Base-by-base conservation (phyloP, 1,139 yeast species). In the Cylindricascospora bacillispora region DNA sequence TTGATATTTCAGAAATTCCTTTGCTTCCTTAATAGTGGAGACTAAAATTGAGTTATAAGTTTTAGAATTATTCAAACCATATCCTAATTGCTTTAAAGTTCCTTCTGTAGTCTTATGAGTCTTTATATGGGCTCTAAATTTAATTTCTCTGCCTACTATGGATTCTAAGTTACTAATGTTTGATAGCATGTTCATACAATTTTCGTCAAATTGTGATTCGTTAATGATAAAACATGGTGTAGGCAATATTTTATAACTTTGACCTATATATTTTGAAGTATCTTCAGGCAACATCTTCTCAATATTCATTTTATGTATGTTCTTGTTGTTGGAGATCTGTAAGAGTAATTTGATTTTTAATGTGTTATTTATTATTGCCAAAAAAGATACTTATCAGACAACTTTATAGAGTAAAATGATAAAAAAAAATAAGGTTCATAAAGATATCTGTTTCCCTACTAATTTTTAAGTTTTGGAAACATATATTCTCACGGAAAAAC, bases 11-110 rank as follows among this genome's bases (percentile, higher is more conserved):
- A 67, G 58, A 30, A 75, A 43, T 5, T 65, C 61, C 67, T 76
- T 67, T 0, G 80, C 80, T 53, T 80, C 93, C 35, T 60, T 60
- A 29, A 77, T 45, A 1, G 92, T 80, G 1, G 86, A 76, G 1
- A 78, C 82, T n/a, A 80, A 72, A 13, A 78, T 63, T 26, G 64
- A 57, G 34, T 60, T 62, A 10, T 69, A 59, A 19, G 49, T 51
- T 45, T 4, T 56, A 47, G 52, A 40, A 46, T 52, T 24, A 57
- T 68, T 49, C 47, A 70, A 30, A 38, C 53, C 46, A 54, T 63
- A 52, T 0, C 69, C 70, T 31, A 70, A 41, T 41, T 67, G 71
- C 25, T 58, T 46, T 11, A 52, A 41, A 2, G 69, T 57, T 5
- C 70, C 74, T 35, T 67, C 70, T 17, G 56, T 44, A 4, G 71